Evolutionary conservation across 2,329 filamentous ascomycete genomes (phyloP), one percentile per base, ranked within the genome.

Genomic region (Immersiporthe knoxdaviesiana): DNA sequence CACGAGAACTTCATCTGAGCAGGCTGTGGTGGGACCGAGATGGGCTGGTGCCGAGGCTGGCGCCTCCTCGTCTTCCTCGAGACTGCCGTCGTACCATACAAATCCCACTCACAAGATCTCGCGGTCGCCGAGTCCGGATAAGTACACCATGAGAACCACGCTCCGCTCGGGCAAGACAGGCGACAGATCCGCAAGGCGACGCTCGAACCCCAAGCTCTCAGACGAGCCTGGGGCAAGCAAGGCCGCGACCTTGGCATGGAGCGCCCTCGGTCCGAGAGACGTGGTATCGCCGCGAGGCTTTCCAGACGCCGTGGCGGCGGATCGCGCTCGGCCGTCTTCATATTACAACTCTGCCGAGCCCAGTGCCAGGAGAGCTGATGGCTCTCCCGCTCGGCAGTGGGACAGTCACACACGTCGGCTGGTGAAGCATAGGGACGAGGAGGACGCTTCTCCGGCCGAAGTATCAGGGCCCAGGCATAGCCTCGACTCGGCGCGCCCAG

Each of bases 191-290:
- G 68, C 74, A 2, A 84, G 80, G 69, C 81, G 82, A 32, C 81
- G 82, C 63, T 76, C 80, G 3, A 71, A 82, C 41, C 76, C 81
- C 12, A 84, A 79, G 67, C 78, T 78, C 24, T 78, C 79, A 47
- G 87, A 88, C 67, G 85, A 80, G 21, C 81, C 81, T 11, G 83
- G 88, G 0, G 84, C 88, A 16, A 90, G 84, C 77, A 89, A 88
- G 75, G 89, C 89, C 54, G 89, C 89, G 35, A 87, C 86, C 3
- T 75, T 91, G 65, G 89, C 89, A 41, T 91, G 89, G 88, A 83
- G 77, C 66, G 80, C 81, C 24, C 76, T 86, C 18, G 79, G 80
- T 16, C 78, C 81, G 5, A 79, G 77, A 71, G 81, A 84, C 37
- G 78, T 77, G 59, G 59, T 58, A 61, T 32, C 65, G 7, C 59